Base-by-base conservation (phyloP, 176 grass and related monocot genomes). In the Neostapfia colusana region DNA sequence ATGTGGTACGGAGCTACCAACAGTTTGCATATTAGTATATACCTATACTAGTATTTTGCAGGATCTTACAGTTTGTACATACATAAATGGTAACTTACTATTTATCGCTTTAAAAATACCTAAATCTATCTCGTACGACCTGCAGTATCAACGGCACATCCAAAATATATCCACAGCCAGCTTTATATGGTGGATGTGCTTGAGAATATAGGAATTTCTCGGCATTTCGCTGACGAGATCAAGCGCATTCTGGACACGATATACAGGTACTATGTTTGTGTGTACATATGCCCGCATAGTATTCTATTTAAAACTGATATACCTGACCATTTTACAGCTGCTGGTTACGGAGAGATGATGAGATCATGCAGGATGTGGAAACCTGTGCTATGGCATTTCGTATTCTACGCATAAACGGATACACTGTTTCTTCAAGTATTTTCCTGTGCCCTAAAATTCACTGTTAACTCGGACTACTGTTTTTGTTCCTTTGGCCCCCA, bases 331-430 rank as follows among this genome's bases (percentile, higher is more conserved):
- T 15, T 83, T 93, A 48, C 88, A 97, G 93, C 57, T 80, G 21
- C 61, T 97, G 93, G 93, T 85, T 97, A 70, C 69, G 87, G 63
- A 80, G 68, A 72, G 85, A 91, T 46, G 93, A 91, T 28, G 85
- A 93, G 63, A 80, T 93, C 12, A 70, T 46, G 77, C 69, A 73
- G 58, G 88, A 89, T 42, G 71, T 85, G 72, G 48, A 65, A 68
- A 93, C 93, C 35, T 87, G 78, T 54, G 88, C 83, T 26, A 89
- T 97, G 84, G 86, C 90, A 58, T 97, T 93, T 81, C 88, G 93
- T 36, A 60, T 91, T 72, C 55, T 97, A 63, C 59, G 90, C 55
- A 85, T 89, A 77, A 85, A 97, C 64, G 90, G 90, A 58, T 97
- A 89, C 71, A 42, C 78, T 65, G 79, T 97, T 67, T 91, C 90